Conservation (phyloP, 306 rosid genomes). For the Lathyrus tuberosus region DNA sequence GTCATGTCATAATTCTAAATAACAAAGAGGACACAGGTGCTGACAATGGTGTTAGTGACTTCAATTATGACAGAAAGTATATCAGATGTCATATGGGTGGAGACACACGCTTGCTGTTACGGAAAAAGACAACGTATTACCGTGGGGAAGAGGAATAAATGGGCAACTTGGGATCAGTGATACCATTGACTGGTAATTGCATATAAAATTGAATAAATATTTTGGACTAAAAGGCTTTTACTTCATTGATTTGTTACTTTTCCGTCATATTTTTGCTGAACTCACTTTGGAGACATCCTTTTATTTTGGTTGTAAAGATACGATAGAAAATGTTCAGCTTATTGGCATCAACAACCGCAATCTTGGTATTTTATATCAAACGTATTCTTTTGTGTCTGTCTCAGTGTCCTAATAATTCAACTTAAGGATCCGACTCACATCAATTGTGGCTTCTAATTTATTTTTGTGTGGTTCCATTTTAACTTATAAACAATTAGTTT, state of each 20-base stretch:
- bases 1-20: no score
- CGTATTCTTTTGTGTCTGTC: no score
- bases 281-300: slow-evolving; percentile 9
- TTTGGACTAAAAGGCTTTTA: slow-evolving; percentile 13
- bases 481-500: no score
- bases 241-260: slow-evolving; percentile 6
- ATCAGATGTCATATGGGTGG: slow-evolving; percentile 90
- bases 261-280: background rate
- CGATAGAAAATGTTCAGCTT: no score
- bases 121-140: slow-evolving; percentile 74
- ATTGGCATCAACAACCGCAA: no score
- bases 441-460: no score
- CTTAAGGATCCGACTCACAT: no score
- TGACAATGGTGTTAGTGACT: no score
- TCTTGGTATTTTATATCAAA: no score
- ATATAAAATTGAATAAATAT: slow-evolving; percentile 28
- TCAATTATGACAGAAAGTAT: slow-evolving; percentile 77
- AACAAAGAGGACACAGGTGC: no score
- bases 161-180: slow-evolving; percentile 97
- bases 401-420: no score
- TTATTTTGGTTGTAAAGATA: background rate
- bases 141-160: slow-evolving; percentile 99
- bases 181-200: slow-evolving; percentile 71
- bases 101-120: slow-evolving; percentile 91
- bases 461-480: no score